phyloP scores from a whole-genome alignment of 495 filamentous ascomycete genomes.

The Neurospora tetraspora region DNA sequence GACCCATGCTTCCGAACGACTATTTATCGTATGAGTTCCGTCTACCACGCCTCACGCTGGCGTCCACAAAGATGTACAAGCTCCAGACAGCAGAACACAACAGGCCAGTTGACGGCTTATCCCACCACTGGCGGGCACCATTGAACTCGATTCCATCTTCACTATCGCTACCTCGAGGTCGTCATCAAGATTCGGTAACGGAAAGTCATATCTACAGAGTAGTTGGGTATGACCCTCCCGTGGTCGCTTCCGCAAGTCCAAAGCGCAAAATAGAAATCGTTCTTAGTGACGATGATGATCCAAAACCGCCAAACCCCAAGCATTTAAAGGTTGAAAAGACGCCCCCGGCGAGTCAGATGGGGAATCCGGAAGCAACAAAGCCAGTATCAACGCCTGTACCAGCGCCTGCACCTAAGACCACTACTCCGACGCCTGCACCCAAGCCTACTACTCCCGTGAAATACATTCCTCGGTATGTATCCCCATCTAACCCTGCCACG shows the following conservation, averaged over 20 bases:
- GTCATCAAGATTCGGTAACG: neutral
- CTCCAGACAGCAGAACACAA: neutral
- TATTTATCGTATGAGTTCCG: constrained; percentile 15
- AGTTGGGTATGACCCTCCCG: neutral
- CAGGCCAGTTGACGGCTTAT: neutral
- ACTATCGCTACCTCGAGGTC: neutral
- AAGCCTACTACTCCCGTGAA: neutral
- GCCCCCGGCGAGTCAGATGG: neutral
- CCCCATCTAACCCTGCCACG: neutral
- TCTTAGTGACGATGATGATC: neutral
- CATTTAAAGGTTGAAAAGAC: neutral
- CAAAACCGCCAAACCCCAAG: neutral
- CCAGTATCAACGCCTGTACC: neutral
- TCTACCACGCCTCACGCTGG: constrained; percentile 14
- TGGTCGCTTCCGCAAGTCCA: neutral
- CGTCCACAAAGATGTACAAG: constrained; percentile 6
- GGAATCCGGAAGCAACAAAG: neutral
- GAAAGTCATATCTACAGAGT: neutral
- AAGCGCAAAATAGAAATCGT: neutral
- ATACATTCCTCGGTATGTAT: neutral
- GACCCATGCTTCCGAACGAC: constrained; percentile 18
- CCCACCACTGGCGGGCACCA: constrained; percentile 3
- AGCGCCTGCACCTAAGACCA: neutral
- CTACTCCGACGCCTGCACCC: neutral
- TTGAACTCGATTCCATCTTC: neutral